Conservation (phyloP, 2,329 filamentous ascomycete species). For the Diplocarpon rosae region DNA sequence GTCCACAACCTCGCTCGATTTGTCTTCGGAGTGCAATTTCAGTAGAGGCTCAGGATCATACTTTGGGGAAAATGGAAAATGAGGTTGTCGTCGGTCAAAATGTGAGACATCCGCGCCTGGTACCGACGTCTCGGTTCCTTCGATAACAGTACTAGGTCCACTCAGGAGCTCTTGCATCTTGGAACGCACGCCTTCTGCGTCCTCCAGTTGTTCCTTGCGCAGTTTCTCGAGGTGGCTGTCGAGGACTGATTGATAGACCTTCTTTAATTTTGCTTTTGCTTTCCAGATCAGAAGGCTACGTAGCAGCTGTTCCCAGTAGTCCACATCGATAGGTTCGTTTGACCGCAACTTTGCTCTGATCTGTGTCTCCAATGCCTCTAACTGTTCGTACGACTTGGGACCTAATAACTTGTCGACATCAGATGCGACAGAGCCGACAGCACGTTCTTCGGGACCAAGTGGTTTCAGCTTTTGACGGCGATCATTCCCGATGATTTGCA, state of each 20-base stretch:
- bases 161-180: conserved; percentile 41
- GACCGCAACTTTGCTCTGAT: conserved; percentile 78
- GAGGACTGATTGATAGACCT: conserved; percentile 66
- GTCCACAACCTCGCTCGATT: conserved; percentile 43
- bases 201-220: conserved; percentile 54
- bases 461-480: conserved; percentile 55
- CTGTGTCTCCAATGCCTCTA: conserved; percentile 78
- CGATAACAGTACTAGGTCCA: conserved; percentile 23
- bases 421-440: conserved; percentile 68
- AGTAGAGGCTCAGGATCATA: conserved; percentile 57
- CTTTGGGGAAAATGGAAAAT: conserved; percentile 30
- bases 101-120: conserved; percentile 11
- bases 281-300: conserved; percentile 82
- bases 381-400: conserved; percentile 75
- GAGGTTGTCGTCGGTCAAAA: conserved; percentile 19
- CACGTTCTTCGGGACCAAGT: conserved; percentile 51
- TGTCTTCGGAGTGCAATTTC: conserved; percentile 53
- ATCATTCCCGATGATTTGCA: conserved; percentile 75
- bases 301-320: conserved; percentile 94
- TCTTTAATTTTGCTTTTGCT: conserved; percentile 72
- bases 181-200: conserved; percentile 44
- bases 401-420: conserved; percentile 82
- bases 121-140: conserved; percentile 13
- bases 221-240: conserved; percentile 57
- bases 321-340: conserved; percentile 78